These are phyloP conservation scores for Amanita rubescens DNA, from an alignment of 768 basidiomycete genomes.

Conservation along the genomic window DNA sequence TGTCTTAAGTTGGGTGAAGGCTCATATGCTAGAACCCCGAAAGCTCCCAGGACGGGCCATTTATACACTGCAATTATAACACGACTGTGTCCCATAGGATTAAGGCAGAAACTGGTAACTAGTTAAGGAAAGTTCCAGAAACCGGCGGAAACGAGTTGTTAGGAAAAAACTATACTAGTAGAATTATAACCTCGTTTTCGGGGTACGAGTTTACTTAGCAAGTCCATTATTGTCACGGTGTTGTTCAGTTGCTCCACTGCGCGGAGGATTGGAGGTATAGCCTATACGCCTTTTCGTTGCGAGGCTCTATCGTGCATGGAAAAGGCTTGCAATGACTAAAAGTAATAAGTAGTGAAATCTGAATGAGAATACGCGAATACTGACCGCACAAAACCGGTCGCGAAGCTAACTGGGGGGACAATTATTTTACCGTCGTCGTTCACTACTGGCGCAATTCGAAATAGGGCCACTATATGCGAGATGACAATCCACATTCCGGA, in stretches of 20 bases:
- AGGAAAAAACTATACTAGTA: neutral
- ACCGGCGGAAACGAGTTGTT: neutral
- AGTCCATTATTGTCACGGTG: neutral
- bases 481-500: slow-evolving; percentile 38
- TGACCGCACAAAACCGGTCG: slow-evolving; percentile 40
- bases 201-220: neutral
- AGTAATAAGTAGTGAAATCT: neutral
- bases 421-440: slow-evolving; percentile 37
- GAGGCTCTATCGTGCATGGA: slow-evolving; percentile 37
- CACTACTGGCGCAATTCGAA: slow-evolving; percentile 34
- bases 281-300: slow-evolving; percentile 23
- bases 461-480: slow-evolving; percentile 35
- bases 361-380: slow-evolving; percentile 8
- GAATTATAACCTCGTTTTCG: neutral
- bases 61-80: neutral
- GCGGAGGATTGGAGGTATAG: slow-evolving; percentile 15
- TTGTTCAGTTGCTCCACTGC: neutral
- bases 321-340: slow-evolving; percentile 47
- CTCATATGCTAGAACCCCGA: too few relatives aligned
- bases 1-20: too few relatives aligned
- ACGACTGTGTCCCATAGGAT: neutral
- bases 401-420: slow-evolving; percentile 30
- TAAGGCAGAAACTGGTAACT: neutral
- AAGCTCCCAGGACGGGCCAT: too few relatives aligned
- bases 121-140: slow-evolving; percentile 6